A percentile compares a stretch with the other conserved stretches of the same genome.
Evolutionary conservation across 257 asterid species (phyloP).

Genomic region (Gentiana macrophylla): DNA sequence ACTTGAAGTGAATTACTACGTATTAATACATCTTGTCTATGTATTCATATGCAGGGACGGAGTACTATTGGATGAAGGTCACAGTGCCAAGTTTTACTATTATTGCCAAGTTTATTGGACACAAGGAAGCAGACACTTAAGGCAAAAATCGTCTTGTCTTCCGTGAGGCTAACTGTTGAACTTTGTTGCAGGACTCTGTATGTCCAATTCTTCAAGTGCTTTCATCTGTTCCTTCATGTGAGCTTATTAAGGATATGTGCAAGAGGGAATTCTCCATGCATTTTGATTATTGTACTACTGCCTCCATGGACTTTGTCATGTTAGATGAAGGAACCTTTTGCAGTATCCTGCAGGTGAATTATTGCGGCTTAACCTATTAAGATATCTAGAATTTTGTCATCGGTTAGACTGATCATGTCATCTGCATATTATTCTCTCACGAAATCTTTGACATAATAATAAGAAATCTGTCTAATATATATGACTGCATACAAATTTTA

Average conservation of each 20-base stretch:
- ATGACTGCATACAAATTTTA: too few species aligned
- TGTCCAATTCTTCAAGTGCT: conserved; percentile 85
- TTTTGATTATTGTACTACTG: conserved; percentile 91
- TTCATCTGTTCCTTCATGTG: conserved; percentile 78
- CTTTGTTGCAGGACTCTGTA: conserved; percentile 93
- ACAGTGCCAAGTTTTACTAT: conserved; percentile 73
- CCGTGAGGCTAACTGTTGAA: conserved; percentile 36
- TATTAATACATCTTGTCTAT: conserved; percentile 66
- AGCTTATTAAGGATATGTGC: conserved; percentile 87
- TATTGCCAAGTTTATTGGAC: conserved; percentile 77
- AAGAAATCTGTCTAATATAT: too few species aligned
- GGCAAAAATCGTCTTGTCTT: conserved; percentile 40
- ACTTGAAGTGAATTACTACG: conserved; percentile 25
- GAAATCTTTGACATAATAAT: too few species aligned
- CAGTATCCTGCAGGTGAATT: conserved; percentile 75
- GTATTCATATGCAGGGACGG: conserved; percentile 90
- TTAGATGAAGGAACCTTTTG: conserved; percentile 66
- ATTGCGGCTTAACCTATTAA: conserved; percentile 4
- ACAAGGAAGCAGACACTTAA: conserved; percentile 70
- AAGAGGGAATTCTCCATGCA: conserved; percentile 78
- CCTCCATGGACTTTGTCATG: conserved; percentile 76
- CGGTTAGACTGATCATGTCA: too few species aligned
- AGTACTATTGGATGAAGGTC: conserved; percentile 80
- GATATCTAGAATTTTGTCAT: too few species aligned
- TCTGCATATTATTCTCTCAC: too few species aligned